Percentiles rank a stretch among this genome's conserved stretches.
Conservation (phyloP, 768 basidiomycete genomes). For the Daedalea quercina region DNA sequence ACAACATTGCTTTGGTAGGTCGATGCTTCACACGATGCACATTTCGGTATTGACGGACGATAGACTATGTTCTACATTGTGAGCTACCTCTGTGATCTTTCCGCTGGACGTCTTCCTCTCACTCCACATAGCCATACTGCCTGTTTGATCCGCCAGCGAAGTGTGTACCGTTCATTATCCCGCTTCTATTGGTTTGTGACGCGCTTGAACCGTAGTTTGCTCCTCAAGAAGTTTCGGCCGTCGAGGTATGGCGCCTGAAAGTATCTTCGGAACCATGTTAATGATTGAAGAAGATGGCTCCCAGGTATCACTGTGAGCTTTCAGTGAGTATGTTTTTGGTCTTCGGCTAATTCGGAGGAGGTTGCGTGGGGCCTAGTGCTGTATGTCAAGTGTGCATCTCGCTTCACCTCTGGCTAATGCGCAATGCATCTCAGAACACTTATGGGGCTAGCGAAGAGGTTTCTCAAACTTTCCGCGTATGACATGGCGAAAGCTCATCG, state of each 20-base stretch:
- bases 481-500: background rate
- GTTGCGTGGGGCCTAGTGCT: conserved; percentile 59
- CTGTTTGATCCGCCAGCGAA: conserved; percentile 67
- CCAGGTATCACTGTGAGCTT: conserved; percentile 53
- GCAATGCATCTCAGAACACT: conserved; percentile 22
- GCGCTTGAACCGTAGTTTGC: conserved; percentile 23
- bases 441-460: conserved; percentile 72
- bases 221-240: conserved; percentile 57
- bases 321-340: background rate
- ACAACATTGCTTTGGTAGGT: conserved; percentile 59
- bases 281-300: conserved; percentile 39
- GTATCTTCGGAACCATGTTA: background rate
- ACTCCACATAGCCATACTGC: conserved; percentile 40
- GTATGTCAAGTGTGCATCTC: conserved; percentile 27
- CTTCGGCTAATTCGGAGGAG: conserved; percentile 22
- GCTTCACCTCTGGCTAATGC: background rate
- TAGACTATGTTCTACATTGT: conserved; percentile 72
- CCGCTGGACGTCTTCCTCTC: background rate
- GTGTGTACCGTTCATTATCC: conserved; percentile 26
- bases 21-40: background rate
- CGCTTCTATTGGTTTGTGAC: background rate
- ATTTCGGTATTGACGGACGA: background rate
- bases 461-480: background rate
- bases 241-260: conserved; percentile 35
- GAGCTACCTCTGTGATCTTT: conserved; percentile 15